These are phyloP conservation scores for Ramaria sp. DNA, from an alignment of 768 basidiomycete species.

Conservation along the genomic window DNA sequence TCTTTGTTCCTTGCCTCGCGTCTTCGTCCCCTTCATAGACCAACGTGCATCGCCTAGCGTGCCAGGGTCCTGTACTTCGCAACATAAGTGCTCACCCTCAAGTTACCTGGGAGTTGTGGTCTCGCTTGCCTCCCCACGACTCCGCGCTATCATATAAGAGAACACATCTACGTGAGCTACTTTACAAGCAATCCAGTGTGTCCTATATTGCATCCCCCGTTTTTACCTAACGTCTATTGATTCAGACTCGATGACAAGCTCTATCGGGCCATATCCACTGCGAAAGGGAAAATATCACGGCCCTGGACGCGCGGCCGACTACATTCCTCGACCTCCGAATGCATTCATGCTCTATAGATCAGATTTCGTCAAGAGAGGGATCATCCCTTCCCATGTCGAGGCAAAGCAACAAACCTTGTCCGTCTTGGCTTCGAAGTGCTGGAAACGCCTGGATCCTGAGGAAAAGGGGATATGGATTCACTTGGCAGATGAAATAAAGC, in stretches of 20 bases:
- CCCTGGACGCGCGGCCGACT: conserved; percentile 10
- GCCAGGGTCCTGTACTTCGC: too few species aligned
- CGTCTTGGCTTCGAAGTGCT: conserved; percentile 68
- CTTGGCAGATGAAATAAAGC: conserved; percentile 44
- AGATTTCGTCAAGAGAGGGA: conserved; percentile 39
- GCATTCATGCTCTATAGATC: conserved; percentile 51
- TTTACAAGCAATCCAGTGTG: neutral
- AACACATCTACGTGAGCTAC: too few species aligned
- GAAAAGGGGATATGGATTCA: conserved; percentile 39
- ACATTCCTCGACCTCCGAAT: conserved; percentile 40
- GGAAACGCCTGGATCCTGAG: conserved; percentile 43
- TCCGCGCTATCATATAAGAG: neutral
- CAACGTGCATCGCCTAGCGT: too few species aligned
- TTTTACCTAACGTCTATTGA: neutral
- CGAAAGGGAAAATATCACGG: neutral
- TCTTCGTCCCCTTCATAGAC: too few species aligned
- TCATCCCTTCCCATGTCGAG: conserved; percentile 33
- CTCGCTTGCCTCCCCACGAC: too few species aligned
- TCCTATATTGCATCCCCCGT: neutral
- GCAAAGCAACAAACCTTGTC: conserved; percentile 54
- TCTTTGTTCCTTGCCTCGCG: neutral
- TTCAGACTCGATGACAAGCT: neutral
- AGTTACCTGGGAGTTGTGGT: too few species aligned
- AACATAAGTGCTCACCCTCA: too few species aligned
- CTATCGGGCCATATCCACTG: neutral